Base-by-base conservation (phyloP, 169 alveolate genomes). In the Plasmodium coatneyi region DNA sequence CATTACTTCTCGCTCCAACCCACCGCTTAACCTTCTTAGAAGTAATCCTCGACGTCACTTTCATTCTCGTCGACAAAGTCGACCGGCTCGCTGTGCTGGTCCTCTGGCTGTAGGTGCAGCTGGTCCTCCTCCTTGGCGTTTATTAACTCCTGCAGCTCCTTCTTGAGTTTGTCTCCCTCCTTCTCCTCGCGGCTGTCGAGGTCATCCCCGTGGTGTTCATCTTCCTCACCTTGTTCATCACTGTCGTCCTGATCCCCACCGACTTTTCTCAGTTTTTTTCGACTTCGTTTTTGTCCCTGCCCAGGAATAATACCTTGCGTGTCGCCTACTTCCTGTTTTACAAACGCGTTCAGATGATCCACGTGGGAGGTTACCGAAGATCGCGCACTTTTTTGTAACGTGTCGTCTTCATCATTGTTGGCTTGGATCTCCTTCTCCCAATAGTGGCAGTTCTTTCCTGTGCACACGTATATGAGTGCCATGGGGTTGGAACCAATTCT, bases 381-480 rank as follows among this genome's bases (percentile, higher is more conserved):
- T 0, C 10, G 30, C 12, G 54, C 78, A 83, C 83, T 83, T 71
- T 30, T 28, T 9, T 84, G 46, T 25, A 39, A 74, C n/a, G 49
- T 70, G n/a, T 30, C 70, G 25, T 41, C 90, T 12, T 93, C 96
- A 25, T 94, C 93, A 52, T 91, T 95, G 25, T 72, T 71, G n/a
- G 30, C 28, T 93, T 96, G 97, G 9, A 76, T 76, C 41, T 84
- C 86, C 83, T 96, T 96, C 16, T 82, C 95, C 96, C 96, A 96
- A 78, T 95, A 95, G 14, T 95, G 96, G 32, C 97, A 96, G 19
- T 97, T 97, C 19, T 96, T 93, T 60, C 95, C 96, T 49, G 96
- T 94, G 96, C 99, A 98, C 19, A 98, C 99, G 91, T 96, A 98
- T 19, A 97, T 99, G 16, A 98, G 96, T 41, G 98, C 97, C 99